A percentile compares a stretch with the other conserved stretches of the same genome.
Conservation (phyloP, 2,329 filamentous ascomycete species). For the Intubia oerlemansii region DNA sequence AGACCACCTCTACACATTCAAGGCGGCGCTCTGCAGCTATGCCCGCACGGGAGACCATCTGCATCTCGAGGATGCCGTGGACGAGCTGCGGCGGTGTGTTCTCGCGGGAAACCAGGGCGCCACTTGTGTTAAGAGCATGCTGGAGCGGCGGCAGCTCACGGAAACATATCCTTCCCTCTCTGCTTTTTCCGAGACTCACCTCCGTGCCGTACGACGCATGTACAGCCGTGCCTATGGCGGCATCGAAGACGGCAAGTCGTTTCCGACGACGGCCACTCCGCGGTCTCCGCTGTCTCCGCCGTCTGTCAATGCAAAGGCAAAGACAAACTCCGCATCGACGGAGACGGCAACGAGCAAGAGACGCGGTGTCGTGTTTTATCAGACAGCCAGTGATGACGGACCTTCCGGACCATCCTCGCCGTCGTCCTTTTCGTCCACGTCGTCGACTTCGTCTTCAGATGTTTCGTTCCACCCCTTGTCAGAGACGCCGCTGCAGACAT, state of each 20-base stretch:
- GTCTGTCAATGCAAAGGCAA: too few species aligned
- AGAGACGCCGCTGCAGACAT: too few species aligned
- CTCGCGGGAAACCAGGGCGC: constrained; percentile 18
- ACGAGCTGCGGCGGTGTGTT: constrained; percentile 38
- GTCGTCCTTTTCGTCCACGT: too few species aligned
- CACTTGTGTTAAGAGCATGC: background rate
- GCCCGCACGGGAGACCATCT: constrained; percentile 21
- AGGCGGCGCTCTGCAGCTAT: constrained; percentile 36
- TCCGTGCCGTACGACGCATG: constrained; percentile 32
- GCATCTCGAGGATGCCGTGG: constrained; percentile 37
- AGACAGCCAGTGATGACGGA: too few species aligned
- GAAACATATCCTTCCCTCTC: constrained; percentile 31
- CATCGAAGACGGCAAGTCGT: constrained; percentile 3
- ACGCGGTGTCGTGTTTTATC: too few species aligned
- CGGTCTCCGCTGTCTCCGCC: too few species aligned
- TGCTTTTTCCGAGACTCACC: constrained; percentile 23
- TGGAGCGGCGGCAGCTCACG: constrained; percentile 23
- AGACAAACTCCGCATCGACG: too few species aligned
- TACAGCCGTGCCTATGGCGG: constrained; percentile 36
- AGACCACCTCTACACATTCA: constrained; percentile 43
- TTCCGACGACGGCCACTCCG: too few species aligned
- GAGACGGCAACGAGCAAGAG: too few species aligned
- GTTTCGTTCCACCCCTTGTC: too few species aligned
- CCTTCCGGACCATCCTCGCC: too few species aligned
- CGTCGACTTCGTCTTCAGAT: too few species aligned